Percentiles rank a stretch among this genome's conserved stretches.
These are phyloP conservation scores for Pseudocercospora eumusae DNA, from an alignment of 2,329 filamentous ascomycete genomes.

Conservation along the genomic window DNA sequence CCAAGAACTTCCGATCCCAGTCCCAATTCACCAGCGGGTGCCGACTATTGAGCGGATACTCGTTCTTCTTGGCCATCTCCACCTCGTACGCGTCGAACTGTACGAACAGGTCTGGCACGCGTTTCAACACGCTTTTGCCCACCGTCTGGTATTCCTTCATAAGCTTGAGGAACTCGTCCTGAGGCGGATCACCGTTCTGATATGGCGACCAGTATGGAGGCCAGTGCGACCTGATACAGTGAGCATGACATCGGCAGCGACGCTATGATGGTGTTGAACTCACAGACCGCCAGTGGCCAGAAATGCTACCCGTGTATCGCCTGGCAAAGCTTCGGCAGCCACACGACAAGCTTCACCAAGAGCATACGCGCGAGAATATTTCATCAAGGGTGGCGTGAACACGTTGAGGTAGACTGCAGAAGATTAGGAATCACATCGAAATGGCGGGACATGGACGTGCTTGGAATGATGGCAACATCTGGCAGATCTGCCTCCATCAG, in stretches of 20 bases:
- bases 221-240: background rate
- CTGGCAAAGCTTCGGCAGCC: background rate
- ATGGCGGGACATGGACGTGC: background rate
- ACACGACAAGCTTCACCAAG: conserved; percentile 3
- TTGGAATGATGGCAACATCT: background rate
- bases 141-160: conserved; percentile 7
- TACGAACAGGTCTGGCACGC: background rate
- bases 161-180: conserved; percentile 5
- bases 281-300: background rate
- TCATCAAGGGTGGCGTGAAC: background rate
- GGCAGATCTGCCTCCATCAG: conserved; percentile 4
- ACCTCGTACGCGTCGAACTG: conserved; percentile 4
- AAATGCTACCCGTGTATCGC: background rate
- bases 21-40: background rate
- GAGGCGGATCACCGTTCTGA: conserved; percentile 3
- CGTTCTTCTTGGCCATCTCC: conserved; percentile 4
- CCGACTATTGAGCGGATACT: background rate
- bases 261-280: background rate
- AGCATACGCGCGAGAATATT: background rate
- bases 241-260: background rate
- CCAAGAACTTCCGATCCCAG: conserved; percentile 1
- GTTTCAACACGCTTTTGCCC: background rate
- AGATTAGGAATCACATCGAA: background rate
- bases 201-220: conserved; percentile 2
- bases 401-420: background rate